A percentile compares a stretch with the other conserved stretches of the same genome.
These are phyloP conservation scores for Pseudonitzschia multiseries DNA, from an alignment of 108 stramenopile genomes.

Conservation along the genomic window DNA sequence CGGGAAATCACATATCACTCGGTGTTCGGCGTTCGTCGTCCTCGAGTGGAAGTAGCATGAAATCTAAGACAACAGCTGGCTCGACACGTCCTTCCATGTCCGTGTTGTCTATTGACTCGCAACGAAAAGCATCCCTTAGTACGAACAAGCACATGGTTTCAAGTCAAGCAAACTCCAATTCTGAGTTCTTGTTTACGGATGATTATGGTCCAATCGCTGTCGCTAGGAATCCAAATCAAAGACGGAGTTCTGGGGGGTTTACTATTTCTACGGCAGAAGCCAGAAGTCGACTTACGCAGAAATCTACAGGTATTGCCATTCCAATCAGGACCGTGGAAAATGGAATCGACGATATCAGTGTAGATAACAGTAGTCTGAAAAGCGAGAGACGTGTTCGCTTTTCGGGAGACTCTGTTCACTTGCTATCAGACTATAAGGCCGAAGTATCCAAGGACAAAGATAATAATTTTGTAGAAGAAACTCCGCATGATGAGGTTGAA, in stretches of 20 bases:
- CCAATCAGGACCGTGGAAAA: slow-evolving; percentile 8
- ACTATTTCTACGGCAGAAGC: slow-evolving; percentile 41
- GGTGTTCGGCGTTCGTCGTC: background rate
- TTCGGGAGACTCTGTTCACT: slow-evolving; percentile 6
- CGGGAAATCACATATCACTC: slow-evolving; percentile 9
- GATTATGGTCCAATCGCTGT: slow-evolving; percentile 16
- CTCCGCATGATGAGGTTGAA: no score
- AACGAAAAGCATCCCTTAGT: slow-evolving; percentile 18
- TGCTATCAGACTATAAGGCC: background rate
- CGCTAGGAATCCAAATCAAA: slow-evolving; percentile 11
- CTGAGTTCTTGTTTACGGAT: slow-evolving; percentile 41
- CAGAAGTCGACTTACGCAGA: slow-evolving; percentile 36
- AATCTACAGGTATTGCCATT: slow-evolving; percentile 20
- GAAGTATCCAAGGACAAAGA: slow-evolving; percentile 5
- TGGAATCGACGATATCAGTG: background rate
- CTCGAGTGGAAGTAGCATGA: background rate
- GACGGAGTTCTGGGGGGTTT: slow-evolving; percentile 11
- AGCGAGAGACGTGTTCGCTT: slow-evolving; percentile 39
- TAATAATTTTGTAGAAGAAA: background rate
- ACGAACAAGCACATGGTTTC: slow-evolving; percentile 37
- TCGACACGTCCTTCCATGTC: slow-evolving; percentile 15
- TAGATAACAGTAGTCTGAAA: background rate
- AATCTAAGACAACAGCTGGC: background rate
- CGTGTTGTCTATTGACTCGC: slow-evolving; percentile 37
- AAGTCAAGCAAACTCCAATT: slow-evolving; percentile 38